Evolutionary conservation across 352 stramenopile genomes (phyloP), one percentile per base, ranked within the genome.

Genomic region (Aphanomyces cochlioides): DNA sequence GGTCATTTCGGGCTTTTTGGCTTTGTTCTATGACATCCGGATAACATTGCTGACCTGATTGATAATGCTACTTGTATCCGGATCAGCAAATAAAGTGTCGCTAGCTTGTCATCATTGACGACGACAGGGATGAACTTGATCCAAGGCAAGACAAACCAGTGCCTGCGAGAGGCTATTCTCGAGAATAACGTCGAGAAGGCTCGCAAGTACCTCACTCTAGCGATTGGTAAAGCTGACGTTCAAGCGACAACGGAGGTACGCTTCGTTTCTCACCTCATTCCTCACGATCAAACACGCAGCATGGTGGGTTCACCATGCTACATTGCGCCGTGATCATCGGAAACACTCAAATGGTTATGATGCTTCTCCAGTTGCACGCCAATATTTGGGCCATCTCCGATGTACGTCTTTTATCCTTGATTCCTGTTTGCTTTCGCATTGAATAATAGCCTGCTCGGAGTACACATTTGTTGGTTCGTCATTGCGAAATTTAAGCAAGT

Each of bases 341-440:
- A 19, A 90, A 93, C 73, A 91, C 83, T 56, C 83, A 93, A 77
- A 90, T 93, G 77, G 79, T 88, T n/a, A 90, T 93, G 82, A 93
- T 93, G 85, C 74, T 93, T 43, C 76, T 93, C 34, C 85, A 93
- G 73, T 90, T 83, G 69, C 81, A 84, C 63, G 79, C 85, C 4
- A 84, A 90, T 73, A 81, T 92, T 41, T 78, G 87, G 61, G 81
- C 85, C 37, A 79, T 93, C 50, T 92, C 85, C 0, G 85, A 93
- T 47, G 28, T 28, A 28, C 28, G 74, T 73, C 13, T 21, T 19
- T 7, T 72, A 0, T 28, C 28, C 28, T 28, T 28, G 28, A 0
- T 28, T 28, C 28, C 28, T 28, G 28, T 28, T 28, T 28, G 28
- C 28, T 28, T 28, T 28, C 28, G 28, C 28, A 28, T 0, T 28